Evolutionary conservation across 1,284 basidiomycete species (phyloP), one percentile per base, ranked within the genome.

Genomic region (Blastosporella zonata): DNA sequence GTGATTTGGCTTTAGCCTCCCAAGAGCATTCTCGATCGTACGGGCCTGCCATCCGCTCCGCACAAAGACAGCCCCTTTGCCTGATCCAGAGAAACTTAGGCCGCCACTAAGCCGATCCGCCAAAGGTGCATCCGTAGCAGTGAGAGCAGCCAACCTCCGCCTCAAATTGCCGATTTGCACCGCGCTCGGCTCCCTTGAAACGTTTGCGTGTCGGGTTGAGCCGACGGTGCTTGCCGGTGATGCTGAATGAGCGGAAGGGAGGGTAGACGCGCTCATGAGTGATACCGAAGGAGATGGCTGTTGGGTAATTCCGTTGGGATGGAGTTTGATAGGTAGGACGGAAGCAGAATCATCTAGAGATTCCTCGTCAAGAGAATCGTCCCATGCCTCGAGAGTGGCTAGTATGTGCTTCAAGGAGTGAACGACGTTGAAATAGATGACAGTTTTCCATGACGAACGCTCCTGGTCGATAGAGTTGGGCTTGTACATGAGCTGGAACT

Each of bases 401-500:
- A 90, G 75, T 31, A 91, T 87, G 57, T 84, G 84, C 54, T 84
- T 83, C 57, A 91, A 71, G 23, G 87, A 86, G 53, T 81, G 84
- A 41, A 87, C 79, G 59, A 90, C 78, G 67, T 90, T 90, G 70
- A 88, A 88, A 66, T 85, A 89, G 36, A 91, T 80, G 53, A 91
- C 87, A n/a, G 82, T 81, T 42, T 83, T 79, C 88, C 88, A 91
- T 20, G 88, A 90, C 29, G 78, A 66, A 13, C 89, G 85, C 61
- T 91, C 88, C 49, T 78, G 76, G 48, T 91, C 87, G 45, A 91
- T 72, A 10, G 83, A 81, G 46, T 75, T 75, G 1, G 89, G 89
- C 55, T 79, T 84, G 67, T 90, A 90, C 77, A 91, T 85, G 54
- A 91, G 78, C 66, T 91, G 89, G 60, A 91, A 91, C 63, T 91